A percentile compares a stretch with the other conserved stretches of the same genome.
Conservation (phyloP, 2,329 filamentous ascomycete genomes). For the Tolypocladium ophioglossoides region DNA sequence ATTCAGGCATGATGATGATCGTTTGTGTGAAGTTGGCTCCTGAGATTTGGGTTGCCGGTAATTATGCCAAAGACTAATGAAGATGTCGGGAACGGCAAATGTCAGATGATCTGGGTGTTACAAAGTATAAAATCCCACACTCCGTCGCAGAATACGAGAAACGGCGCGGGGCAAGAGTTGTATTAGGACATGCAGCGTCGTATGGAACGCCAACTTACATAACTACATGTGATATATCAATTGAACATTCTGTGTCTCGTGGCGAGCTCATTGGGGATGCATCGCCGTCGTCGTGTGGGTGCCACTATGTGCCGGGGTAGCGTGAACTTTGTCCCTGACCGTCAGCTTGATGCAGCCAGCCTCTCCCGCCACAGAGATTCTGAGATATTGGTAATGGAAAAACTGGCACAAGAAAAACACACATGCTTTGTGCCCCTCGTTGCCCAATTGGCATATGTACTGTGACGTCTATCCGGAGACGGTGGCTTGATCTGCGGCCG, state of each 20-base stretch:
- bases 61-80: neutral
- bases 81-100: neutral
- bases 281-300: too few relatives aligned
- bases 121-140: neutral
- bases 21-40: too few relatives aligned
- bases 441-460: neutral
- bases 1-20: neutral
- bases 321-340: neutral
- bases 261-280: too few relatives aligned
- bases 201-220: neutral
- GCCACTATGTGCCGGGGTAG: neutral
- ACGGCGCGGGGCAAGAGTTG: neutral
- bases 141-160: neutral
- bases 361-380: neutral
- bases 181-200: neutral
- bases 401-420: neutral
- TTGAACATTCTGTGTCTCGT: neutral
- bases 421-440: neutral
- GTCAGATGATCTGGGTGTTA: neutral
- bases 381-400: neutral
- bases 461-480: neutral
- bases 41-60: neutral
- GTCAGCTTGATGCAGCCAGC: neutral
- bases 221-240: neutral
- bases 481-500: neutral